phyloP scores from a whole-genome alignment of 805 yeast species.

The Ogataea siamensis region DNA sequence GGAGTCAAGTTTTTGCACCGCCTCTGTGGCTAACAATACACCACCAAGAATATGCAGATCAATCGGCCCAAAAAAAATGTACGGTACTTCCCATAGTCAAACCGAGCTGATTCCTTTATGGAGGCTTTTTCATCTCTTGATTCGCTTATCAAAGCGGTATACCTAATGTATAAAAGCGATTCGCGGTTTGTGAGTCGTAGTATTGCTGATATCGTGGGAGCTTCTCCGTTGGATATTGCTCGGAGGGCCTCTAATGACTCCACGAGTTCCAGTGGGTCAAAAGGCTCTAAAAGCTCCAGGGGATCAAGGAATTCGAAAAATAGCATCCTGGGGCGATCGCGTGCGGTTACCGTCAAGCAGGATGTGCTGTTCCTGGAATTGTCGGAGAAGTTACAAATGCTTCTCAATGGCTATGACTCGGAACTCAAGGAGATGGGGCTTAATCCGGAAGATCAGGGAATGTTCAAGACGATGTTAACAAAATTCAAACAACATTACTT shows the following conservation, averaged over 20 bases:
- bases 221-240: conserved; percentile 5
- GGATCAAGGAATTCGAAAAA: not conserved
- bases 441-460: conserved; percentile 8
- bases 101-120: conserved; percentile 5
- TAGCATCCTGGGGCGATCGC: conserved; percentile 4
- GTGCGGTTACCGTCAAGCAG: conserved; percentile 2
- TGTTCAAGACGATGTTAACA: conserved; percentile 17
- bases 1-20: conserved; percentile 5
- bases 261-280: conserved; percentile 6
- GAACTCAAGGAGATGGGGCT: conserved; percentile 9
- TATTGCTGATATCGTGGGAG: conserved; percentile 17
- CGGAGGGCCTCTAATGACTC: conserved; percentile 16
- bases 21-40: conserved; percentile 2
- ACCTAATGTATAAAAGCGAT: conserved; percentile 19
- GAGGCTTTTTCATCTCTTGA: conserved; percentile 15
- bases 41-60: not conserved
- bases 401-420: conserved; percentile 14
- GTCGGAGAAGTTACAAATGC: conserved; percentile 5
- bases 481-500: conserved; percentile 11
- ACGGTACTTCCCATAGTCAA: conserved; percentile 1
- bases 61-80: not conserved
- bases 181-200: conserved; percentile 12
- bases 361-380: conserved; percentile 18
- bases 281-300: conserved; percentile 1
- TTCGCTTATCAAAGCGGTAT: conserved; percentile 22